Evolutionary conservation across 345 rosid genomes (phyloP), one percentile per base, ranked within the genome.

Genomic region (Acer saccharum): DNA sequence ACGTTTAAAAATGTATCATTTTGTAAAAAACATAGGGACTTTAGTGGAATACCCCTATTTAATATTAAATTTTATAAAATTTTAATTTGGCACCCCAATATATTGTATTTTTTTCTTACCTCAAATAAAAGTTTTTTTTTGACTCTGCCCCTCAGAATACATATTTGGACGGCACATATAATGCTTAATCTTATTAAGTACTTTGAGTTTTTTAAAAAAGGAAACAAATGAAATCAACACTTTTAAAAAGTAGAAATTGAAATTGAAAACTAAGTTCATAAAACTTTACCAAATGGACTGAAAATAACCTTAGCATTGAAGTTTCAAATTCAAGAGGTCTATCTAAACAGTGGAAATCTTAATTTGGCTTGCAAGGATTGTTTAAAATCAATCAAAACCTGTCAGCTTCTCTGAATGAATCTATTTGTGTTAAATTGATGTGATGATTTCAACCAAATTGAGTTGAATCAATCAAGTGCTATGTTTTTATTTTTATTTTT

Each of bases 381-480:
- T 61, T 43, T 46, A 13, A 7, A 64, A 75, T 25, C 8, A 43
- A 5, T 17, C 0, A 12, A 9, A 9, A 54, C n/a, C 14, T 55
- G 10, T 11, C 25, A 58, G 21, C 71, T n/a, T 73, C 2, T 41
- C 71, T 39, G 68, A 81, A 75, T 43, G 73, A 67, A 62, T 67
- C 65, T 29, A 43, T 20, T 54, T 12, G 62, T 21, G 69, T 65
- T 14, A 18, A 50, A 61, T 60, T 57, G 81, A 74, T 70, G 72
- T 44, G 58, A 76, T 76, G 68, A 29, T 46, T 71, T 67, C 76
- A 43, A 63, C 10, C 64, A 27, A 9, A 67, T 43, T 64, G 48
- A 62, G 12, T 52, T 54, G 78, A 79, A 69, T 55, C 41, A 43
- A 75, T 75, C 50, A 48, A 79, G 32, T 55, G 61, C 23, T 20